Evolutionary conservation across 129 eudicot species (phyloP).

Genomic region (Erigeron canadensis): DNA sequence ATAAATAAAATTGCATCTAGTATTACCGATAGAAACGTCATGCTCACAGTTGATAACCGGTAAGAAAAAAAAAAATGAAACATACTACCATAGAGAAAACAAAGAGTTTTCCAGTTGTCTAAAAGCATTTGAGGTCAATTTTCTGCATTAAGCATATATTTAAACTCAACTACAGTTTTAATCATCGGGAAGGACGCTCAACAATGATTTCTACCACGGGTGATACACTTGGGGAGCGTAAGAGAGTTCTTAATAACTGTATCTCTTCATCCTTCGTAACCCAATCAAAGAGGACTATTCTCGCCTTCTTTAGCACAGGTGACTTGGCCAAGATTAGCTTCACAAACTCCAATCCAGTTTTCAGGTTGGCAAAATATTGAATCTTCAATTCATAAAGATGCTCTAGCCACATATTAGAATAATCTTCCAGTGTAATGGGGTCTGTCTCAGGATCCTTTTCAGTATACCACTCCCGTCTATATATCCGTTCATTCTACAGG

Average conservation of each 20-base stretch:
- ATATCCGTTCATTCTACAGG: background rate
- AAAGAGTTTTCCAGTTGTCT: too few relatives aligned
- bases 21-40: too few relatives aligned
- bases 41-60: too few relatives aligned
- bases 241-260: constrained; percentile 4
- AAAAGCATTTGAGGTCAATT: background rate
- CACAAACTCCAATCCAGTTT: constrained; percentile 15
- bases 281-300: background rate
- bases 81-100: too few relatives aligned
- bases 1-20: too few relatives aligned
- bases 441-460: too few relatives aligned
- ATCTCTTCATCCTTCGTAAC: background rate
- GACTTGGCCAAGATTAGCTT: too few relatives aligned
- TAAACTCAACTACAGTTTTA: background rate
- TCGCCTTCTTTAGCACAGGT: constrained; percentile 13
- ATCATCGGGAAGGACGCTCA: background rate
- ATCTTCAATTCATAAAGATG: constrained; percentile 19
- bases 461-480: background rate
- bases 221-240: background rate
- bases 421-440: background rate
- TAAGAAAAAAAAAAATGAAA: too few relatives aligned
- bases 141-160: background rate
- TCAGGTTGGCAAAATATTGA: background rate
- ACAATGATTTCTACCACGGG: background rate
- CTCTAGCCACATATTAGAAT: constrained; percentile 9